A percentile compares a stretch with the other conserved stretches of the same genome.
These are phyloP conservation scores for Xylariaceae sp. DNA, from an alignment of 2,329 filamentous ascomycete species.

Conservation along the genomic window DNA sequence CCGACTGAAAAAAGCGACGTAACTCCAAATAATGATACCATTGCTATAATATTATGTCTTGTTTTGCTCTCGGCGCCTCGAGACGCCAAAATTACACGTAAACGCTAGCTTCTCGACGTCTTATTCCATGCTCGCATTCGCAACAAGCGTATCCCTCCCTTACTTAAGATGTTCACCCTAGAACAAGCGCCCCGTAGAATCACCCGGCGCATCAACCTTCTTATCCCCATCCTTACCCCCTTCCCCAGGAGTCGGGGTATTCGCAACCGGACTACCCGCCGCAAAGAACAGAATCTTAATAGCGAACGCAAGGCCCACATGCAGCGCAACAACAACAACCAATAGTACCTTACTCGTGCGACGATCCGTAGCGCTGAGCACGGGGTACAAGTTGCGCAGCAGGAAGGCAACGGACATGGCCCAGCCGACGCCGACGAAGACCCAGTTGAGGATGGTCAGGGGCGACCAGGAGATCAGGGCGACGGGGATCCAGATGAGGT, in stretches of 20 bases:
- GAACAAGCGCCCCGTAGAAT: slow-evolving; percentile 18
- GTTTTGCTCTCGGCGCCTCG: no score
- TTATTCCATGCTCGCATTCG: neutral
- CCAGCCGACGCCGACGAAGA: slow-evolving; percentile 84
- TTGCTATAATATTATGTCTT: no score
- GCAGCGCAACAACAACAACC: slow-evolving; percentile 74
- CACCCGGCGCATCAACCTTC: slow-evolving; percentile 18
- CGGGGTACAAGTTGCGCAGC: slow-evolving; percentile 80
- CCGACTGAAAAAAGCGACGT: no score
- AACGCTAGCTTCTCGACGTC: no score
- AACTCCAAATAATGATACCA: no score
- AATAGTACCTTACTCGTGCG: slow-evolving; percentile 87
- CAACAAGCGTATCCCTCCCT: neutral
- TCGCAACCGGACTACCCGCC: slow-evolving; percentile 58
- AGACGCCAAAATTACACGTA: no score
- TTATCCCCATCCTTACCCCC: slow-evolving; percentile 18
- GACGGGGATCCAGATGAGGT: slow-evolving; percentile 95
- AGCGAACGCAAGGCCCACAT: slow-evolving; percentile 83
- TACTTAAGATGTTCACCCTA: no score
- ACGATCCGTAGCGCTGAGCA: slow-evolving; percentile 85
- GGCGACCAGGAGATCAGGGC: slow-evolving; percentile 88
- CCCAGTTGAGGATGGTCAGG: slow-evolving; percentile 81
- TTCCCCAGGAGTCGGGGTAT: slow-evolving; percentile 5
- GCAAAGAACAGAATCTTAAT: slow-evolving; percentile 98
- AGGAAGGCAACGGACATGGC: slow-evolving; percentile 78